Evolutionary conservation across 2,329 filamentous ascomycete species (phyloP), one percentile per base, ranked within the genome.

Genomic region (Tolypocladium ovalisporum): DNA sequence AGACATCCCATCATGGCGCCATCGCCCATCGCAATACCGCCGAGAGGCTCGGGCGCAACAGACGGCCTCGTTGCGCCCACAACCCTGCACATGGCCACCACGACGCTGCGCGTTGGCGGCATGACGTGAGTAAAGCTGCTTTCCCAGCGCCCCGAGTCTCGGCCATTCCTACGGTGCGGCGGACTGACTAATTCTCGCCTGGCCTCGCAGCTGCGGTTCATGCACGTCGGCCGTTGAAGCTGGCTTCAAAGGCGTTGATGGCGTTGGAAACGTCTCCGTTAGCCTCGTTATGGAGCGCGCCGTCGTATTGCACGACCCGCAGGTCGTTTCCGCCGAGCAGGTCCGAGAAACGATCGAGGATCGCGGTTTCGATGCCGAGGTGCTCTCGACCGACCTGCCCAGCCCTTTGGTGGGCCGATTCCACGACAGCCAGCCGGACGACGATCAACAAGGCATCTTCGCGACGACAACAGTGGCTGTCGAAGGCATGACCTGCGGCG

Each of bases 141-240:
- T 29, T 36, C 54, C 22, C 12, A n/a, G 15, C n/a, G n/a, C 32
- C n/a, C 19, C 39, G 9, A 6, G n/a, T 42, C 5, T 29, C n/a
- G n/a, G n/a, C n/a, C n/a, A n/a, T n/a, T 29, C 29, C 13, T 17
- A 19, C 13, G 2, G 3, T 29, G 27, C 27, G 6, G 12, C 44
- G 19, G n/a, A 51, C 10, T n/a, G 32, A 60, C 70, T 76, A 61
- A 76, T 65, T 40, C 35, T 54, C 29, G 29, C 47, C 35, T 40
- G 81, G 78, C 32, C 17, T 81, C 77, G 82, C 79, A 84, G 81
- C 62, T 99, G 94, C 75, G 92, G 93, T 68, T 88, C 93, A 64
- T 99, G 94, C 71, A 97, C 93, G 34, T 95, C 92, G 51, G 87
- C 94, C n/a, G 87, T 99, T 64, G 93, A 97, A 79, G 84, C 87